phyloP scores from a whole-genome alignment of 2,329 filamentous ascomycete species.

The Claviceps arundinis region DNA sequence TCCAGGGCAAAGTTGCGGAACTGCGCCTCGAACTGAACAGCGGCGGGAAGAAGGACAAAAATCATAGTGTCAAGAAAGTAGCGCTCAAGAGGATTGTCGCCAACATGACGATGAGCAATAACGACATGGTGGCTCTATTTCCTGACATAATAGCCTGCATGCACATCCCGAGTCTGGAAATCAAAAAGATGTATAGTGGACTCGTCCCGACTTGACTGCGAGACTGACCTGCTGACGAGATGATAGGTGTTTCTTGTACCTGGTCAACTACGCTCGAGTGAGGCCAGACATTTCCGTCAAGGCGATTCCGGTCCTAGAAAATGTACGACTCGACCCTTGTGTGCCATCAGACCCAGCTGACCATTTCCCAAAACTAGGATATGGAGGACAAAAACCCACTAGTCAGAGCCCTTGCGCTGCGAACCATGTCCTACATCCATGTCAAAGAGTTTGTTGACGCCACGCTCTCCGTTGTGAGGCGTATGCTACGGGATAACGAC shows the following conservation, averaged over 20 bases:
- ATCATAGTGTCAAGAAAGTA: constrained; percentile 88
- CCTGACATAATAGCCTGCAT: constrained; percentile 93
- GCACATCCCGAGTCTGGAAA: constrained; percentile 86
- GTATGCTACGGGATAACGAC: constrained; percentile 70
- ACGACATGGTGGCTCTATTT: constrained; percentile 96
- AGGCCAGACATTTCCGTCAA: constrained; percentile 90
- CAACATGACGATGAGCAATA: constrained; percentile 99
- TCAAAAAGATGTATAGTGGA: constrained; percentile 84
- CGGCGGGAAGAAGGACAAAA: constrained; percentile 97
- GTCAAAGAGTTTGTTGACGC: constrained; percentile 92
- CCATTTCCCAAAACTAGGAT: constrained; percentile 41
- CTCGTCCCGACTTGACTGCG: not conserved
- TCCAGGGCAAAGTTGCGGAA: constrained; percentile 97
- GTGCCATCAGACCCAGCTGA: not conserved
- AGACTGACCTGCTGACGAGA: not conserved
- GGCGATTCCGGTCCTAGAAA: constrained; percentile 74
- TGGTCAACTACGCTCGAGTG: constrained; percentile 93
- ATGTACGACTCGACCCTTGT: constrained; percentile 36
- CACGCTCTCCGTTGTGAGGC: constrained; percentile 72
- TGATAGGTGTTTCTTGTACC: constrained; percentile 83
- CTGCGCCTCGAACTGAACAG: constrained; percentile 86
- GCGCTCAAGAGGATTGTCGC: constrained; percentile 98
- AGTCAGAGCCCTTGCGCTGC: constrained; percentile 78
- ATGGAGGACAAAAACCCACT: constrained; percentile 89
- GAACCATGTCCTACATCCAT: constrained; percentile 95